Base-by-base conservation (phyloP, 805 yeast genomes). In the Suhomyces vadensis region DNA sequence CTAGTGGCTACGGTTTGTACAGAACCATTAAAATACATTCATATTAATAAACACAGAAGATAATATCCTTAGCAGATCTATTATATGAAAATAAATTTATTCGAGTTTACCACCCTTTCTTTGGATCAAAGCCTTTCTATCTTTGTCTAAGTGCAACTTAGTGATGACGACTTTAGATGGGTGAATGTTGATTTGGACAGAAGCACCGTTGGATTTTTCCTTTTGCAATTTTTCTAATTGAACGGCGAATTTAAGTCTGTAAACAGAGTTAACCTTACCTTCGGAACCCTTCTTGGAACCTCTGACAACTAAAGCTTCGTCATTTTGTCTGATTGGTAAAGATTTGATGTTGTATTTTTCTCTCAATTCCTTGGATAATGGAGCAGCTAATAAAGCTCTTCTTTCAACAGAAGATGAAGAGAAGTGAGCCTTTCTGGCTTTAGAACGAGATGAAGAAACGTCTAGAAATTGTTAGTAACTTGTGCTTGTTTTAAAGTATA, bases 391-490 rank as follows among this genome's bases (percentile, higher is more conserved):
- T 75, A 94, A 79, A 62, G 76, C 79, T 81, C 98, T 88, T 81
- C 97, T 88, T 70, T 79, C 88, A 62, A 92, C 85, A 60, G 99
- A 92, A 69, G 98, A 95, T 64, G 99, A 95, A 68, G 80, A 81
- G 92, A 94, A 94, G 86, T 94, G 87, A 77, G 98, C 98, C 88
- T 94, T 94, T 87, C 99, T 91, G 76, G 97, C 82, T 86, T 94
- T 94, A 77, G 95, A 87, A 83, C 99, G 94, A 73, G 97, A 91
- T 75, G 95, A 85, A 69, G 99, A 90, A 77, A 94, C 98, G 96
- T 94, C 97, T 87, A 60, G 19, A 52, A 21, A 37, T 29, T 53
- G 73, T 69, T 68, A 67, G 73, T 68, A 64, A 47, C 11, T 8
- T 20, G 19, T 16, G n/a, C n/a, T n/a, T n/a, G n/a, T n/a, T n/a